Conservation (phyloP, 331 rosid genomes). For the Dryas integrifolia region DNA sequence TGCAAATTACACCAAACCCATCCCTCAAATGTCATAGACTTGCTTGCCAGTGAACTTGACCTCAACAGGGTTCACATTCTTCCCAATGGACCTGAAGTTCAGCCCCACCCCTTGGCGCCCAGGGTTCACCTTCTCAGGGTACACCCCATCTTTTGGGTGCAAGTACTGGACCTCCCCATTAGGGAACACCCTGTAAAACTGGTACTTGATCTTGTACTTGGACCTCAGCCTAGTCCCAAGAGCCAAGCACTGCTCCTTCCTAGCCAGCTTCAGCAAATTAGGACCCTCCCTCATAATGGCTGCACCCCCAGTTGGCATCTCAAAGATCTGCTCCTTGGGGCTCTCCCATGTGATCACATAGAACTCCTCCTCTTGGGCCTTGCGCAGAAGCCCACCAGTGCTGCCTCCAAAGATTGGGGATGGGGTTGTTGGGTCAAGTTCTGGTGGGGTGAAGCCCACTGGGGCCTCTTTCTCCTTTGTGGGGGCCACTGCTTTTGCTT, state of each 20-base stretch:
- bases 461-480: slow-evolving; percentile 50
- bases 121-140: slow-evolving; percentile 94
- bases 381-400: slow-evolving; percentile 84
- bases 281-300: slow-evolving; percentile 98
- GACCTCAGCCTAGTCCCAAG: slow-evolving; percentile 87
- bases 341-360: slow-evolving; percentile 95
- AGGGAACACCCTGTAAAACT: slow-evolving; percentile 96
- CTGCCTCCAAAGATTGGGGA: slow-evolving; percentile 93
- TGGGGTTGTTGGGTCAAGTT: slow-evolving; percentile 84
- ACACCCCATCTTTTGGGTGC: slow-evolving; percentile 97
- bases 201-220: slow-evolving; percentile 95
- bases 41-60: slow-evolving; percentile 97
- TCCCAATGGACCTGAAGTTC: slow-evolving; percentile 89
- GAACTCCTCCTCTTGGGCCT: slow-evolving; percentile 95
- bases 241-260: slow-evolving; percentile 98
- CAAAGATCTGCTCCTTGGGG: slow-evolving; percentile 90
- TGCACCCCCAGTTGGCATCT: slow-evolving; percentile 99
- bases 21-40: slow-evolving; percentile 56
- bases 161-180: slow-evolving; percentile 93
- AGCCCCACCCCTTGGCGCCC: slow-evolving; percentile 88
- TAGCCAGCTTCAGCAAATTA: slow-evolving; percentile 73
- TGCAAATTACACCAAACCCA: slow-evolving; percentile 8
- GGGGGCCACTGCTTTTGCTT: slow-evolving; percentile 33
- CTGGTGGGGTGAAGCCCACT: slow-evolving; percentile 89
- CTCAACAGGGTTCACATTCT: slow-evolving; percentile 85